Evolutionary conservation across 306 rosid genomes (phyloP), one percentile per base, ranked within the genome.

Genomic region (Sophora flavescens): DNA sequence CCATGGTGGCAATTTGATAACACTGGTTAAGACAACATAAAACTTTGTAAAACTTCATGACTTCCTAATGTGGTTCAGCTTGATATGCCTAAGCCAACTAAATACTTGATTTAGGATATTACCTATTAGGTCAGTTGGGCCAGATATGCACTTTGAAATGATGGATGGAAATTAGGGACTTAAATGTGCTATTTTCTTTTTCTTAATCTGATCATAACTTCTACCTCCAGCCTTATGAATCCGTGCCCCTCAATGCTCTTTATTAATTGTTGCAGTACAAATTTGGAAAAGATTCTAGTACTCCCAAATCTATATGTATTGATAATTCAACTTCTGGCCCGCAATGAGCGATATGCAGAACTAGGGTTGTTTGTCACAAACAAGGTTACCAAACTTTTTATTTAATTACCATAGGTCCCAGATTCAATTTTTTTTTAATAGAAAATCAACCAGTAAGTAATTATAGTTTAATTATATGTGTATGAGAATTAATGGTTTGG

Each of bases 331-430:
- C 85, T 92, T 68, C 86, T 95, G 69, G 92, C 84, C 35, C 97
- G 91, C 76, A 83, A 80, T 42, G 97, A 92, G 75, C 93, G 89
- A 61, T 95, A 88, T 79, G 80, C 93, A 74, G 99, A 95, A 80
- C 91, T 95, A 28, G 93, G 93, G 80, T 76, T 90, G 82, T 90
- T 89, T 79, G 92, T 91, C 78, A 56, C 87, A 68, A 89, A 92
- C 86, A 95, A 95, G 99, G 99, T 95, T 71, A 74, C 72, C 8
- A 7, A 58, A 8, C 28, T 67, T n/a, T 71, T 18, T 62, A 33
- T 36, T 57, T 68, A n/a, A n/a, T n/a, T n/a, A n/a, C n/a, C n/a
- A n/a, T n/a, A n/a, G n/a, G n/a, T n/a, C n/a, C n/a, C n/a, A n/a
- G n/a, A n/a, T n/a, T n/a, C n/a, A n/a, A n/a, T n/a, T n/a, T n/a